Conservation (phyloP, 108 stramenopile genomes). For the Phaeodactylum tricornutum region DNA sequence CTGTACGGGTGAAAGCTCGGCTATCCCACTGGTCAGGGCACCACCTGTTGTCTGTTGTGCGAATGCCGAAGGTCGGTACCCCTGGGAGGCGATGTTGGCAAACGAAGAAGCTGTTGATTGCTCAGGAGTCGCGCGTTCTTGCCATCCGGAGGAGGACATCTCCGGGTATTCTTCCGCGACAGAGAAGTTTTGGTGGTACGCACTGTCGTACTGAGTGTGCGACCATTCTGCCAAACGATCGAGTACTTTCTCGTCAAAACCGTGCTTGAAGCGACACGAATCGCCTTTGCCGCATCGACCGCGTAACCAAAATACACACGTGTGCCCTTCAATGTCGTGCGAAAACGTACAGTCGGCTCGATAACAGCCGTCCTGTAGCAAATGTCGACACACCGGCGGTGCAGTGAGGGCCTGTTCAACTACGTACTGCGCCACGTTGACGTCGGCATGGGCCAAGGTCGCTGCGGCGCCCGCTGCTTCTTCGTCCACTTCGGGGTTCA, state of each 20-base stretch:
- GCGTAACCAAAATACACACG: slow-evolving; percentile 70
- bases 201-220: neutral
- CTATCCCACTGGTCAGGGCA: neutral
- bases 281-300: slow-evolving; percentile 58
- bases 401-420: slow-evolving; percentile 51
- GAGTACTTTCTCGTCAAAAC: slow-evolving; percentile 37
- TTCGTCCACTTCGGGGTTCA: slow-evolving; percentile 45
- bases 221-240: neutral
- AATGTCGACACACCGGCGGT: slow-evolving; percentile 61
- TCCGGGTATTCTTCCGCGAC: neutral
- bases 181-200: neutral
- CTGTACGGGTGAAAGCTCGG: neutral
- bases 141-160: neutral
- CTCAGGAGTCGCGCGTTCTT: neutral
- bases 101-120: slow-evolving; percentile 18
- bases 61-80: slow-evolving; percentile 22
- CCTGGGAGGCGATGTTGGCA: slow-evolving; percentile 44
- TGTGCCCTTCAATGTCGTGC: slow-evolving; percentile 62
- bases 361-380: slow-evolving; percentile 64
- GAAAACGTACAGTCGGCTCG: slow-evolving; percentile 73
- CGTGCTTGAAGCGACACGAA: slow-evolving; percentile 61
- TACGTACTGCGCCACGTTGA: slow-evolving; percentile 65
- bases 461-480: slow-evolving; percentile 49
- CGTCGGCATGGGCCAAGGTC: slow-evolving; percentile 41
- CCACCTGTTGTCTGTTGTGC: neutral